Conservation (phyloP, 2,329 filamentous ascomycete genomes). For the Fusarium illudens region DNA sequence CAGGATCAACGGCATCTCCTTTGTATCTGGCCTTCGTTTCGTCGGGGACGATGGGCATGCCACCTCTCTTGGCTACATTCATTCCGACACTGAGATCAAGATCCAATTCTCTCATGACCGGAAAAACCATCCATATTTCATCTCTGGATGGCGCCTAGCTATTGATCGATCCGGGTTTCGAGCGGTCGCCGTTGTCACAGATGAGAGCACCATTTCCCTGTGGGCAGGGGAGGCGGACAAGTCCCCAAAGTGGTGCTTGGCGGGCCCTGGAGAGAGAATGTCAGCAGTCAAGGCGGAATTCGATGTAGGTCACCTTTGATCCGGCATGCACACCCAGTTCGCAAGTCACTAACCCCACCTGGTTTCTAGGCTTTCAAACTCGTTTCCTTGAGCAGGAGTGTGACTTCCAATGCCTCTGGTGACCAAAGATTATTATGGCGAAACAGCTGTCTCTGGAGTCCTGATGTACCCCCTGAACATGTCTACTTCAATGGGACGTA, state of each 20-base stretch:
- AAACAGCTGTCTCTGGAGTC: neutral
- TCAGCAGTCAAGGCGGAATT: slow-evolving; percentile 10
- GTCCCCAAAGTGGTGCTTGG: slow-evolving; percentile 2
- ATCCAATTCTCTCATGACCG: neutral
- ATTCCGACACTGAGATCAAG: neutral
- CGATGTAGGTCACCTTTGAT: neutral
- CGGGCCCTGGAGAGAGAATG: neutral
- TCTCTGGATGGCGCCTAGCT: slow-evolving; percentile 15
- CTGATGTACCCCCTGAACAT: neutral
- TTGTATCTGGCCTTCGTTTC: slow-evolving; percentile 17
- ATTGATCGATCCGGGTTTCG: slow-evolving; percentile 3
- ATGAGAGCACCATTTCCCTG: neutral
- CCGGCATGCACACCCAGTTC: too few species aligned
- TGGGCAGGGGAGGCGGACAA: slow-evolving; percentile 12
- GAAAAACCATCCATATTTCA: neutral
- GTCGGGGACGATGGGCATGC: neutral
- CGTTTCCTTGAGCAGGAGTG: neutral
- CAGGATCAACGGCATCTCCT: neutral
- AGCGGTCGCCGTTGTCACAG: slow-evolving; percentile 2
- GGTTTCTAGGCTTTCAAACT: neutral
- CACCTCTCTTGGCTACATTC: slow-evolving; percentile 14
- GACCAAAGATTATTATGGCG: neutral
- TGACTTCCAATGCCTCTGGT: neutral
- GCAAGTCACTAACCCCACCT: neutral
- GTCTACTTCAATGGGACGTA: neutral